Conservation (phyloP, 2,329 filamentous ascomycete genomes). For the Coleophoma crateriformis region DNA sequence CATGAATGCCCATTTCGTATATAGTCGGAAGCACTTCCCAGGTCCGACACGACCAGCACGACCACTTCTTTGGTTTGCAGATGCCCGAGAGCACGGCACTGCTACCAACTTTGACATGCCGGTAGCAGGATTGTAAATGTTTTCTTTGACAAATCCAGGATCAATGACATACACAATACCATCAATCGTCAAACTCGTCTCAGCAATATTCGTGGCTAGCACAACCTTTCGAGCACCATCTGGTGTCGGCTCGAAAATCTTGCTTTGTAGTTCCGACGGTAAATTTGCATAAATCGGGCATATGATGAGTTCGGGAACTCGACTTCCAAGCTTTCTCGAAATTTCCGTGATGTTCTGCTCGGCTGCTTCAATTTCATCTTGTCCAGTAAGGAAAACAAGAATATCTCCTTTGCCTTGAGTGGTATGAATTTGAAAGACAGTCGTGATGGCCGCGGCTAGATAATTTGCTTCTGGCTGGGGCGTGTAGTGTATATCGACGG, state of each 20-base stretch:
- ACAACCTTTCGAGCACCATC: constrained; percentile 84
- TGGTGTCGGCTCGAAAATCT: constrained; percentile 92
- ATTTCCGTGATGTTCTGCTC: constrained; percentile 83
- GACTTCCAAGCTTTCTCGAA: constrained; percentile 75
- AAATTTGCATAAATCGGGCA: constrained; percentile 93
- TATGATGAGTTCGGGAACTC: constrained; percentile 81
- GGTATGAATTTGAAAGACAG: constrained; percentile 91
- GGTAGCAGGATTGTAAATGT: constrained; percentile 83
- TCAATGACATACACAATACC: constrained; percentile 96
- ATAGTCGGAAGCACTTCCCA: constrained; percentile 89
- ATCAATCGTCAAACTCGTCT: constrained; percentile 92
- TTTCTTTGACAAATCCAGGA: constrained; percentile 91
- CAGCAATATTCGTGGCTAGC: constrained; percentile 92
- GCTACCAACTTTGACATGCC: constrained; percentile 91
- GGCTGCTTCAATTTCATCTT: constrained; percentile 91
- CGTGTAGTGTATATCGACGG: constrained; percentile 88
- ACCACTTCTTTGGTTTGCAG: constrained; percentile 87
- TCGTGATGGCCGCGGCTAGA: constrained; percentile 83
- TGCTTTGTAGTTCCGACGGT: constrained; percentile 82
- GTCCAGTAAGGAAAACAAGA: constrained; percentile 88
- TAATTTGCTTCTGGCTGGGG: constrained; percentile 92
- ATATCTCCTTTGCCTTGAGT: constrained; percentile 84
- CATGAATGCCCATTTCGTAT: constrained; percentile 90
- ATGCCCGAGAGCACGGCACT: constrained; percentile 85
- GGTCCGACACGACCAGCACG: constrained; percentile 88